Percentiles rank a stretch among this genome's conserved stretches.
phyloP scores from a whole-genome alignment of 208 protist species.

The Tritrichomonas musculus region DNA sequence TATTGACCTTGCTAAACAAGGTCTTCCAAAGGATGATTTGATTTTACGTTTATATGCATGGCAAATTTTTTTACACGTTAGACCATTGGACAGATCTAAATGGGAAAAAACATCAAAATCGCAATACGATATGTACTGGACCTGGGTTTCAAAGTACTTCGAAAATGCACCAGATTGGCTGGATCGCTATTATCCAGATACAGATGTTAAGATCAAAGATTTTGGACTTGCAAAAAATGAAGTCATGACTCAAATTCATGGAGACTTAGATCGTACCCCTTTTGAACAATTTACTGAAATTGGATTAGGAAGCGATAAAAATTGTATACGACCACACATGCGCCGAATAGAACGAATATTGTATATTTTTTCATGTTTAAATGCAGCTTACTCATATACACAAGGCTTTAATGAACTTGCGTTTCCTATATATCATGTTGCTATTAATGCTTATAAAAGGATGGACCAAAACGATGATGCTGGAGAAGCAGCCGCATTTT shows the following conservation, averaged over 20 bases:
- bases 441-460: neutral
- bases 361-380: constrained; percentile 14
- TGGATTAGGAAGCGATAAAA: neutral
- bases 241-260: constrained; percentile 13
- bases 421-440: neutral
- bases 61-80: neutral
- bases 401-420: constrained; percentile 25
- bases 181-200: neutral
- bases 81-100: neutral
- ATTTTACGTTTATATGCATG: neutral
- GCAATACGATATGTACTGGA: neutral
- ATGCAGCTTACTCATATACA: constrained; percentile 17
- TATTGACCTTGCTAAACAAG: neutral
- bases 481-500: neutral
- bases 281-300: neutral
- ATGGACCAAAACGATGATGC: neutral
- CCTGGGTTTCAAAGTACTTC: neutral
- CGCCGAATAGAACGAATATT: neutral
- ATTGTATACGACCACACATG: neutral
- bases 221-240: neutral
- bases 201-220: neutral
- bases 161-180: neutral
- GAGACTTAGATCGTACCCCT: neutral
- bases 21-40: neutral
- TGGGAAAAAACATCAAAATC: neutral